Evolutionary conservation across 2,329 filamentous ascomycete genomes (phyloP), one percentile per base, ranked within the genome.

Genomic region (Xylaria sp.): DNA sequence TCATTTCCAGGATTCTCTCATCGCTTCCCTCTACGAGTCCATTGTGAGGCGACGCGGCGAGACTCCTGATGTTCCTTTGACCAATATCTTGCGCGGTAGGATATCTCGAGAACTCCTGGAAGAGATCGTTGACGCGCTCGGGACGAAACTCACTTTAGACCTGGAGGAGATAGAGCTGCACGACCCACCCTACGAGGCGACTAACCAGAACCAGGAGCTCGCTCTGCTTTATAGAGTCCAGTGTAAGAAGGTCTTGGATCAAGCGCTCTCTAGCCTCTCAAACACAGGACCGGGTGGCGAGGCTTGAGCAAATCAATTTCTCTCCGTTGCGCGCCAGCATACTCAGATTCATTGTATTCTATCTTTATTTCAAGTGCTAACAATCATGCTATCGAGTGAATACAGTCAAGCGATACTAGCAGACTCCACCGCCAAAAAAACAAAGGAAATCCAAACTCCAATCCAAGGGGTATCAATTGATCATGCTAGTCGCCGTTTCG

Each of bases 1-100:
- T 5, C 81, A 85, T 61, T 77, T 87, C 7, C 83, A 86, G 68
- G 82, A 83, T 51, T 78, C 79, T 6, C 80, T 87, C 69, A 76
- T 85, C 4, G 81, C 80, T 74, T 81, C 85, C 57, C 78, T 87
- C 0, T 76, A 77, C 73, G 57, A 77, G 71, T n/a, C 72, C 69
- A 42, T 76, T 72, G 52, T 74, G 5, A 67, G 57, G 38, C 65
- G 55, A 4, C 59, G 45, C 2, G 63, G 61, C 0, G 67, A 60
- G 5, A 55, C 54, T 2, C 58, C 69, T 6, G 71, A 71, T 1
- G 71, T 71, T 0, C 72, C 66, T n/a, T 63, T 74, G n/a, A 76
- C 64, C n/a, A 71, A 75, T 3, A 76, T 83, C 9, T 78, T 84
- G 28, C 76, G 78, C 53, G 75, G 82, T 63, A 79, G 79, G 55